Evolutionary conservation across 2,329 filamentous ascomycete genomes (phyloP), one percentile per base, ranked within the genome.

Genomic region (Botryotinia narcissicola): DNA sequence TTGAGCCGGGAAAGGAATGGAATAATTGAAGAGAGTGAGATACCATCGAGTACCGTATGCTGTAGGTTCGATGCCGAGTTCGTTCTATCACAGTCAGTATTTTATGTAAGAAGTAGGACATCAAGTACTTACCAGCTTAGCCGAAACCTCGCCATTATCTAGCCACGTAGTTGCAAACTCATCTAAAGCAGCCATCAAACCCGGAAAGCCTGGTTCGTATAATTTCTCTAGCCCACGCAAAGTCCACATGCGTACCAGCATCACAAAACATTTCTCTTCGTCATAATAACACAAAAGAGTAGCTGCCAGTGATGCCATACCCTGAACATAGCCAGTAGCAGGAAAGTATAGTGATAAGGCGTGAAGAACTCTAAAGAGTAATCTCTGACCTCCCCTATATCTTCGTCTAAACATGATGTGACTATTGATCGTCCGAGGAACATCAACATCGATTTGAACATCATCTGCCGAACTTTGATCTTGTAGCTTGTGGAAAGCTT

Each of bases 1-100:
- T 82, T 98, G 96, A 5, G 95, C 95, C 0, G 93, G 88, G 79
- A 98, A 99, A 0, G 96, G 96, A 70, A 99, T 93, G 25, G 94
- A 97, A 80, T 98, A 92, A 83, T 98, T 98, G 87, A 99, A 99
- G 14, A 99, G 86, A 2, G 96, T 99, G 70, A 99, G 87, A 81
- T 99, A 99, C 96, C 96, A 99, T 70, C 95, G 88, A 6, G 95
- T 98, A 46, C 95, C 96, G 81, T 98, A 99, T n/a, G 95, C 91
- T 2, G 94, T 97, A 29, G 93, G 90, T 60, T 93, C 90, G 78
- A 99, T 96, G 75, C 87, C 87, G 44, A 98, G 87, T 75, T 95
- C 92, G 66, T 87, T 88, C 92, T 94, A 76, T 72, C 46, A 74
- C 20, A 61, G 66, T 79, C 74, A 77, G 75, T 70, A 35, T 70